Percentiles rank a stretch among this genome's conserved stretches.
phyloP scores from a whole-genome alignment of 2,329 filamentous ascomycete genomes.

The Arthrobotrys megalospora region DNA sequence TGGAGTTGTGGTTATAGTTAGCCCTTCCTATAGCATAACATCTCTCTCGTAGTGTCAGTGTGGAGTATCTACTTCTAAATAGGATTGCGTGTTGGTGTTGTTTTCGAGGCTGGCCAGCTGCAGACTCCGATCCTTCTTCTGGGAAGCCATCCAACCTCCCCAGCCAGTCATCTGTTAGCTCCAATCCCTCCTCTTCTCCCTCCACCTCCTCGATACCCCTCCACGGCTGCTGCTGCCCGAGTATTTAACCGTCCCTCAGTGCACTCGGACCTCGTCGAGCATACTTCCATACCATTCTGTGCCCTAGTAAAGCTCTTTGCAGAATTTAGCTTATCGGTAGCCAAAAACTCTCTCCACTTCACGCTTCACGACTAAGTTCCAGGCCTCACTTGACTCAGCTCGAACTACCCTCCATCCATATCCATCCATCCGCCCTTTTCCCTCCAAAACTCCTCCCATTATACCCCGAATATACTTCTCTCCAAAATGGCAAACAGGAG shows the following conservation, averaged over 20 bases:
- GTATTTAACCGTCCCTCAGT: neutral
- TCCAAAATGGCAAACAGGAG: constrained; percentile 72
- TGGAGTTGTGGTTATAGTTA: too few species aligned
- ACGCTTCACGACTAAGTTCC: constrained; percentile 7
- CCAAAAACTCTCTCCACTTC: constrained; percentile 12
- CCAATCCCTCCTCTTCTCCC: neutral
- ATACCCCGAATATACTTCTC: neutral
- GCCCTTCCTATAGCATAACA: too few species aligned
- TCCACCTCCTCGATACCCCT: constrained; percentile 21
- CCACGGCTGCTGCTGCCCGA: constrained; percentile 4
- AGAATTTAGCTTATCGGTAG: neutral
- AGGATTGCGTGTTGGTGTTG: constrained; percentile 16
- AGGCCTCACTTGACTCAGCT: constrained; percentile 6
- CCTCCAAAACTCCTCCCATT: neutral
- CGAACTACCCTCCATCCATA: neutral
- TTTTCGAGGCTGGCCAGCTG: neutral
- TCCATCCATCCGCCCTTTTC: neutral
- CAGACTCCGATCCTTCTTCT: constrained; percentile 13
- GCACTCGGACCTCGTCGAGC: neutral
- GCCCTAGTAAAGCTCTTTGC: neutral
- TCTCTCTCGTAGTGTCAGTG: too few species aligned
- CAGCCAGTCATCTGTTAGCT: neutral
- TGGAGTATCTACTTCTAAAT: neutral
- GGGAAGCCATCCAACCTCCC: neutral
- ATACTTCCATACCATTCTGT: neutral